Evolutionary conservation across 2,329 filamentous ascomycete genomes (phyloP).

Genomic region (Bipolaris oryzae): DNA sequence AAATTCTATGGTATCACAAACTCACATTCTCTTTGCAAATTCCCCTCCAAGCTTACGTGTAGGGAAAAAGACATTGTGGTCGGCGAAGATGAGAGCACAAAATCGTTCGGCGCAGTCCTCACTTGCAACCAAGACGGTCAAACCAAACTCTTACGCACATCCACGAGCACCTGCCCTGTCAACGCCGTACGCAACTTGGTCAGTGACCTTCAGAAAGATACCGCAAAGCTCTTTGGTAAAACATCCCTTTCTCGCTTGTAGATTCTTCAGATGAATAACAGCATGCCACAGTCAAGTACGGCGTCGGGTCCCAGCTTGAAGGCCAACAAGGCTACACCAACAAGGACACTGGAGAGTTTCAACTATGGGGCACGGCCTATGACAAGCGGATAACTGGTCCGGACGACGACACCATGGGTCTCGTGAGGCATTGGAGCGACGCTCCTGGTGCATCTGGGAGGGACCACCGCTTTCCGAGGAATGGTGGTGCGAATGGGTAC

Average conservation of each 20-base stretch:
- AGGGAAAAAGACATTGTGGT: slow-evolving; percentile 26
- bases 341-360: slow-evolving; percentile 9
- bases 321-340: slow-evolving; percentile 26
- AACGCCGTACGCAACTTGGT: slow-evolving; percentile 49
- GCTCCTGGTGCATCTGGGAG: neutral
- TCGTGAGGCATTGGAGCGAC: slow-evolving; percentile 5
- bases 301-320: slow-evolving; percentile 23
- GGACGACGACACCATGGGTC: slow-evolving; percentile 20
- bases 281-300: slow-evolving; percentile 22
- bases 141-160: slow-evolving; percentile 73
- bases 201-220: slow-evolving; percentile 29
- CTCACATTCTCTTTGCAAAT: neutral
- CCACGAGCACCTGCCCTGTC: slow-evolving; percentile 77
- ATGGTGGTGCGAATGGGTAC: neutral
- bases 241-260: neutral
- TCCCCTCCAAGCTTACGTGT: slow-evolving; percentile 6
- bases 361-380: slow-evolving; percentile 1
- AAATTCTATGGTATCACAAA: slow-evolving; percentile 30
- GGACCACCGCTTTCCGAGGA: neutral
- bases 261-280: neutral
- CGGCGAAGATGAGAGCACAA: slow-evolving; percentile 12
- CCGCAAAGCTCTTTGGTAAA: slow-evolving; percentile 29
- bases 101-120: slow-evolving; percentile 91
- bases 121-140: slow-evolving; percentile 80
- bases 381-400: slow-evolving; percentile 9